Conservation (phyloP, 306 rosid species). For the Cicer arietinum region DNA sequence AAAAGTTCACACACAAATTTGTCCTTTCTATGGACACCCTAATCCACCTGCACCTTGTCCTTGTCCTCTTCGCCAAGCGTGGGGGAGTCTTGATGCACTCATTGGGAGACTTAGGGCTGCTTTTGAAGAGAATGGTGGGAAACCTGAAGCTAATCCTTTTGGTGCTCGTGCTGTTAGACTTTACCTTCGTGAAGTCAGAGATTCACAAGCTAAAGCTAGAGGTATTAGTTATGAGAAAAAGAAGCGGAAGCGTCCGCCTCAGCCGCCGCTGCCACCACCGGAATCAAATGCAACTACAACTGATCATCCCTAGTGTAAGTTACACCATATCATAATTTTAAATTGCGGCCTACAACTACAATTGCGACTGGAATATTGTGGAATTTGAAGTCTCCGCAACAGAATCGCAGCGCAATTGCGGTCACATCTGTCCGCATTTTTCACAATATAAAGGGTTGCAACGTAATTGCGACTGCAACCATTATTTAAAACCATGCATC, state of each 20-base stretch:
- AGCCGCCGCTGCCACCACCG: slow-evolving; percentile 38
- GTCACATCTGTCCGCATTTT: no score
- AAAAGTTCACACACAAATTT: slow-evolving; percentile 71
- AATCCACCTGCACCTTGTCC: slow-evolving; percentile 84
- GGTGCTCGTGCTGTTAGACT: slow-evolving; percentile 83
- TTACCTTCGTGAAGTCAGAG: slow-evolving; percentile 81
- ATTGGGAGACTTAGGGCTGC: slow-evolving; percentile 86
- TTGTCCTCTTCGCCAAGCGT: slow-evolving; percentile 84
- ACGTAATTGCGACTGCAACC: no score
- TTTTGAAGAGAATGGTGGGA: slow-evolving; percentile 81
- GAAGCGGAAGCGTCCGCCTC: slow-evolving; percentile 75
- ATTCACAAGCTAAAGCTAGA: slow-evolving; percentile 80
- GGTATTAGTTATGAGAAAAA: slow-evolving; percentile 86
- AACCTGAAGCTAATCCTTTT: slow-evolving; percentile 67
- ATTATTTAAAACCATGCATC: no score
- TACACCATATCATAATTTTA: no score
- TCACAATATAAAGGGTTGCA: no score
- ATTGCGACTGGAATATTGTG: no score
- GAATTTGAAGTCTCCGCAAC: no score
- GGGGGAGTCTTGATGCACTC: slow-evolving; percentile 92
- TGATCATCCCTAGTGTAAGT: slow-evolving; percentile 5
- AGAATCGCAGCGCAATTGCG: no score
- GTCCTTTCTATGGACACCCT: slow-evolving; percentile 83
- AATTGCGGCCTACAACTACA: no score
- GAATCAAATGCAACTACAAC: slow-evolving; percentile 31